Evolutionary conservation across 1,284 basidiomycete genomes (phyloP).

Genomic region (Naganishia albida): DNA sequence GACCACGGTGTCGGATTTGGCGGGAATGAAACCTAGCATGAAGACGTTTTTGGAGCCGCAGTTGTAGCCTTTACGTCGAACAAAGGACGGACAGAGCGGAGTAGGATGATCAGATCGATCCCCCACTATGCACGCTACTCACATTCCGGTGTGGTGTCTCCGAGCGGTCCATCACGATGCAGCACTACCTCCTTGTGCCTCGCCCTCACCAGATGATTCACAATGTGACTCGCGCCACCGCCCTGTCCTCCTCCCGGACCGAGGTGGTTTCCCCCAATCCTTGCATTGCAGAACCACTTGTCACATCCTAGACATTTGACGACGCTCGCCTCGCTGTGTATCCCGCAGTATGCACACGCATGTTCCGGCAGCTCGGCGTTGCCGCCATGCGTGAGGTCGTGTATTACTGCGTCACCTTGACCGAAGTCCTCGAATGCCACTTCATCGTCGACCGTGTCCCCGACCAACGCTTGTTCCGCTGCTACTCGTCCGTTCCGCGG

Average conservation of each 20-base stretch:
- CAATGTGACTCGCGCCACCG: conserved; percentile 96
- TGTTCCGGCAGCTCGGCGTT: conserved; percentile 32
- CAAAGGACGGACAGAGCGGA: conserved; percentile 35
- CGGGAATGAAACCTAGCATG: conserved; percentile 98
- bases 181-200: conserved; percentile 99
- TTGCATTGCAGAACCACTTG: conserved; percentile 99
- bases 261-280: conserved; percentile 46
- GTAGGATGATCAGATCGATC: too few relatives aligned
- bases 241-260: conserved; percentile 55
- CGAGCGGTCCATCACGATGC: conserved; percentile 90
- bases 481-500: neutral
- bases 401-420: conserved; percentile 72
- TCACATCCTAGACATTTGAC: conserved; percentile 91
- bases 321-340: conserved; percentile 94
- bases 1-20: conserved; percentile 98
- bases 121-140: conserved; percentile 28
- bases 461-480: neutral
- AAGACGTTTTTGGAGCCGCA: conserved; percentile 99
- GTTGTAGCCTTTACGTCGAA: conserved; percentile 66
- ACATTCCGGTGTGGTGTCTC: conserved; percentile 96
- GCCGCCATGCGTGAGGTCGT: conserved; percentile 58
- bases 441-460: conserved; percentile 59
- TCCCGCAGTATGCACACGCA: conserved; percentile 77
- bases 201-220: conserved; percentile 96
- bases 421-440: conserved; percentile 78